Conservation (phyloP, 495 filamentous ascomycete species). For the Hyaloscypha variabilis region DNA sequence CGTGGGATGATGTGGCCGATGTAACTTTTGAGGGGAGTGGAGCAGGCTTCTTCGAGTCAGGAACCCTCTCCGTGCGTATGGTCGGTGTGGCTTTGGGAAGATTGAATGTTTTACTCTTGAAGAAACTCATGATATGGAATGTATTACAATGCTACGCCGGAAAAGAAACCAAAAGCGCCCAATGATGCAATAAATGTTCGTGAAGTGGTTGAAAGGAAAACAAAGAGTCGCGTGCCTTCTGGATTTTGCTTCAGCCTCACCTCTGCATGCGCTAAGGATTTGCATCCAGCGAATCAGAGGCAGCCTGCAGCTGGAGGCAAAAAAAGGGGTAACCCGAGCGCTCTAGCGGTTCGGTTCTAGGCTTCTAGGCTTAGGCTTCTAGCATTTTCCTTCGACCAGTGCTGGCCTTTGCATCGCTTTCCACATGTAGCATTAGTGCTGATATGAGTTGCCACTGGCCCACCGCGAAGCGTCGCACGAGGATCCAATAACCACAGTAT, state of each 20-base stretch:
- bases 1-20: not conserved
- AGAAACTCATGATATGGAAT: conserved; percentile 9
- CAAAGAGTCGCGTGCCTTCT: conserved; percentile 1
- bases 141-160: not conserved
- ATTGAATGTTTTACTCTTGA: conserved; percentile 15
- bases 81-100: not conserved
- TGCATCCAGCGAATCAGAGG: no score
- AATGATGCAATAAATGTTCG: not conserved
- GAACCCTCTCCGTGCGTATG: not conserved
- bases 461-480: no score
- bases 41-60: not conserved
- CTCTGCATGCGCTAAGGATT: not conserved
- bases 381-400: no score
- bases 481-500: no score
- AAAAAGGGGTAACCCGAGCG: no score
- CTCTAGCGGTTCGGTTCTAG: no score
- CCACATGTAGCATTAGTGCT: no score
- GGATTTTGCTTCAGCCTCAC: not conserved
- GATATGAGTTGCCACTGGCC: no score
- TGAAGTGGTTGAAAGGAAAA: not conserved
- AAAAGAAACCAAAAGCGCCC: not conserved
- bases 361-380: no score
- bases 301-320: no score
- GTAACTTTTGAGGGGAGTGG: conserved; percentile 11
- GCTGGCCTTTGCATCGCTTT: no score